Evolutionary conservation across 2,329 filamentous ascomycete species (phyloP), one percentile per base, ranked within the genome.

Genomic region (Epichloe coenophiala): DNA sequence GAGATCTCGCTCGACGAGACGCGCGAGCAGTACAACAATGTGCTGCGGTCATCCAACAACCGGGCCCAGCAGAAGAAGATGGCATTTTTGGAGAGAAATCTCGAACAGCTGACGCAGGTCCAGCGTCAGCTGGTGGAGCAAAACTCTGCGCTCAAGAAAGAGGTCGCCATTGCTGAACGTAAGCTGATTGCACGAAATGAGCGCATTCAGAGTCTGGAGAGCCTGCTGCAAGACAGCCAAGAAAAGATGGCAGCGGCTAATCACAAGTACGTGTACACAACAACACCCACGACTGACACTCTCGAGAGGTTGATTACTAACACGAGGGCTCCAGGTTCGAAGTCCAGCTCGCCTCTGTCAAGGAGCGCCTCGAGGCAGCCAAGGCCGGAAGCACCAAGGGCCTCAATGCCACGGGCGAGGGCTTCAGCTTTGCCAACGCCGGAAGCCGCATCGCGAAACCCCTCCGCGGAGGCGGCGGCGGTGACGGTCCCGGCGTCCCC

Each of bases 51-150:
- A 47, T 95, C 88, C 58, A 98, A 98, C 75, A 97, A 95, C 75
- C 86, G 93, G 53, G 91, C 93, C 23, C 93, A 98, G 73, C 93
- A 98, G 71, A 98, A 98, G 85, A 98, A 98, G 80, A 97, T 98
- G 87, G 94, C 93, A 15, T 98, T 98, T 78, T 73, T 98, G 47
- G 93, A 98, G 74, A 85, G 93, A 64, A 98, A 98, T 66, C 81
- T 98, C 40, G 93, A 98, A 71, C 93, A 98, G 69, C 77, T 98
- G 50, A 98, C 93, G 3, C 88, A 95, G 63, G 93, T 98, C 49
- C 93, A 98, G 70, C 83, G 93, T 50, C 93, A 98, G 71, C 82
- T 98, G 12, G 93, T 98, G 35, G 93, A 98, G 73, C 93, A 98
- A 69, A 98, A 98, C 71, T 88, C 88, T 59, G 86, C 84, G 55